Evolutionary conservation across 2,329 filamentous ascomycete genomes (phyloP), one percentile per base, ranked within the genome.

Genomic region (Ophiocordyceps camponoti-saundersi): DNA sequence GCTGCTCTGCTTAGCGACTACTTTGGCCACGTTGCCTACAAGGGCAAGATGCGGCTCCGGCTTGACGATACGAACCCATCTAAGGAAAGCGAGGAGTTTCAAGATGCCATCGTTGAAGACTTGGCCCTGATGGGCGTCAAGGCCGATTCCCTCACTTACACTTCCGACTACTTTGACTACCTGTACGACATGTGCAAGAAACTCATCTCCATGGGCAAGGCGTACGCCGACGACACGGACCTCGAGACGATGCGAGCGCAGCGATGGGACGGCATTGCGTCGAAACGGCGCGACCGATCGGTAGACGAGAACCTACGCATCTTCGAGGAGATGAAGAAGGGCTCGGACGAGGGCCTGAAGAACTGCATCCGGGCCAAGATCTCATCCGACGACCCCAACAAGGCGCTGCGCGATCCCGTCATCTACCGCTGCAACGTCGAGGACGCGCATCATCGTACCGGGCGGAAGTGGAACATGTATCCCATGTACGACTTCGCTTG

Each of bases 61-160:
- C 92, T 98, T 59, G 92, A 98, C 61, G 92, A 98, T 60, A 98
- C 92, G 48, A 98, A 98, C 66, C 92, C 92, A 8, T 81, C 84
- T 50, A 96, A 96, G 64, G 92, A 98, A 72, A 95, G 94, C 70
- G 80, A 90, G 62, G 92, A 96, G 68, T 98, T 82, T 62, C 82
- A 96, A 62, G 88, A 96, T 65, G 77, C 88, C 6, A 98, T 98
- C 51, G 72, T 95, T 39, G 83, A 95, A 68, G 92, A 98, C 64
- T 75, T 95, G 45, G 79, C 80, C 45, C 74, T 96, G 46, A 87
- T 98, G 74, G 90, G 89, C 29, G 85, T 98, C 64, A 85, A 84
- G 66, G 85, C 89, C 21, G 90, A 95, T 64, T 75, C 76, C 53
- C 74, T 89, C 49, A 86, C 85, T 18, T 93, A 90, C 69, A 95